Percentiles rank a stretch among this genome's conserved stretches.
These are phyloP conservation scores for Dactylorhiza incarnata DNA, from an alignment of 106 monocot species.

Conservation along the genomic window DNA sequence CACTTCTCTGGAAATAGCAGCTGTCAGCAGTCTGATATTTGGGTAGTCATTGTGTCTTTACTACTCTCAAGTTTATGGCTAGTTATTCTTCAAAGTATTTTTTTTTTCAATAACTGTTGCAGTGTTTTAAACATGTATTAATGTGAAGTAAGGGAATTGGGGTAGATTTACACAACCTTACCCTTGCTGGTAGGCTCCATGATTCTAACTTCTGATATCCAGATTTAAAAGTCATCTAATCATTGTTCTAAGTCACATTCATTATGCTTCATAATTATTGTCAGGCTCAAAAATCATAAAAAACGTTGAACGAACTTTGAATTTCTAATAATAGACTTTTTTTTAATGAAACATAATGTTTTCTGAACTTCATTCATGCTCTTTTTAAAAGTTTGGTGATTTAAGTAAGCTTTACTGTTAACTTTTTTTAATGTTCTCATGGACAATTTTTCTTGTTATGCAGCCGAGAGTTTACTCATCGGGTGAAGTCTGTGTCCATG, in stretches of 20 bases:
- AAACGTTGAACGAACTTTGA: neutral
- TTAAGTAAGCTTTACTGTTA: neutral
- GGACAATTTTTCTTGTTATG: conserved; percentile 2
- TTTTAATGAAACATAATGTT: neutral
- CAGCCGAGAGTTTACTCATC: conserved; percentile 91
- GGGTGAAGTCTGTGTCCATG: conserved; percentile 93
- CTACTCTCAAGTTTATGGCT: too few relatives aligned
- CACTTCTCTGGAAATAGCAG: too few relatives aligned
- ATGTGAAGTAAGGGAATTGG: too few relatives aligned
- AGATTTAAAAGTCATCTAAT: neutral
- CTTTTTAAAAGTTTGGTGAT: neutral
- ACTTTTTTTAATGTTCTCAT: neutral
- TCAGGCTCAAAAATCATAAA: neutral
- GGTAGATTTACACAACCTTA: too few relatives aligned
- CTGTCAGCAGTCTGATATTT: too few relatives aligned
- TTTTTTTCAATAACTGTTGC: too few relatives aligned
- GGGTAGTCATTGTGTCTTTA: too few relatives aligned
- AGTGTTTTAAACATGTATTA: too few relatives aligned
- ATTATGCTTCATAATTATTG: neutral
- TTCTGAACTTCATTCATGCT: neutral
- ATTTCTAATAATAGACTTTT: neutral
- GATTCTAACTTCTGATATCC: neutral
- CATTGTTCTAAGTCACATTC: neutral
- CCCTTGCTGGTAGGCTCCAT: neutral
- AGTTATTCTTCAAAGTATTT: too few relatives aligned